A percentile compares a stretch with the other conserved stretches of the same genome.
phyloP scores from a whole-genome alignment of 805 yeast species.

The Hanseniaspora pseudoguilliermondii region DNA sequence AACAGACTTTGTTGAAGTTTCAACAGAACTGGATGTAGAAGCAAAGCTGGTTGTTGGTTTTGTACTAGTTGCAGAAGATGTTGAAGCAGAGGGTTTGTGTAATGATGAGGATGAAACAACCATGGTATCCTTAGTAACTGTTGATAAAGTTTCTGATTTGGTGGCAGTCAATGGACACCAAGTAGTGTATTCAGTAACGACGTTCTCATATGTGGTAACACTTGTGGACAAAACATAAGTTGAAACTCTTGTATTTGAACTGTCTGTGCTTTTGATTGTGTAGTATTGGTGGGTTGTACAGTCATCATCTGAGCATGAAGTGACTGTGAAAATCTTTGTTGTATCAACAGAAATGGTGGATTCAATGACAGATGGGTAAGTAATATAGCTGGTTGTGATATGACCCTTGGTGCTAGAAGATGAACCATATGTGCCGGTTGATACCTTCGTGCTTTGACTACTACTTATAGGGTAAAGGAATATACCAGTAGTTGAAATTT shows the following conservation, averaged over 20 bases:
- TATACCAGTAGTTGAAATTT: background rate
- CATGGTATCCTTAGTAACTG: background rate
- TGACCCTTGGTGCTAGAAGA: no score
- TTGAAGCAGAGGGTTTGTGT: background rate
- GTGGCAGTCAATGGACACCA: constrained; percentile 13
- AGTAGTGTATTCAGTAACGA: constrained; percentile 9
- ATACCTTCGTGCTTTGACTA: background rate
- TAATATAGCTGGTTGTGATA: background rate
- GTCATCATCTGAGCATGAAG: constrained; percentile 2
- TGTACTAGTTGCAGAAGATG: background rate
- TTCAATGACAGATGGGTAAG: constrained; percentile 8
- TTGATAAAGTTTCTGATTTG: background rate
- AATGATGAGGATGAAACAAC: background rate
- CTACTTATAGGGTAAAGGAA: background rate
- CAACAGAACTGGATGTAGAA: background rate
- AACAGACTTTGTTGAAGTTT: background rate
- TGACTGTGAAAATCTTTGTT: constrained; percentile 10
- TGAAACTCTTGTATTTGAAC: background rate
- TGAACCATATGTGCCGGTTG: no score
- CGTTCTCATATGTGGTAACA: background rate
- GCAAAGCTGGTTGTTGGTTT: background rate
- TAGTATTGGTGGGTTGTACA: constrained; percentile 10
- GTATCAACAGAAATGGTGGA: constrained; percentile 1
- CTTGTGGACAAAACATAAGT: constrained; percentile 4
- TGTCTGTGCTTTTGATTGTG: background rate